phyloP scores from a whole-genome alignment of 768 basidiomycete species.

The Lentinula raphanica region DNA sequence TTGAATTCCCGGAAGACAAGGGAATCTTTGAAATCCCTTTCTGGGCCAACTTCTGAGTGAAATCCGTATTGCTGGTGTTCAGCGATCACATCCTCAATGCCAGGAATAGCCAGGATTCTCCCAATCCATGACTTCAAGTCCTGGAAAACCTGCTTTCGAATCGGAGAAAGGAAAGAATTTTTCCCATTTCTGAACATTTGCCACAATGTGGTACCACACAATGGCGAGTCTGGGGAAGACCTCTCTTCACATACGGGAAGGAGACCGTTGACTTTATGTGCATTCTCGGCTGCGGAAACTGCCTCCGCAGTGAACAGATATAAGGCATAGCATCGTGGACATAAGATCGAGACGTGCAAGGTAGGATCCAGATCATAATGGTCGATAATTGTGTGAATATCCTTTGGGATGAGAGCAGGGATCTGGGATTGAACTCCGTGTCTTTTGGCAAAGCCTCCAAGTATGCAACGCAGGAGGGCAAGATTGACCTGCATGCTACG shows the following conservation, averaged over 20 bases:
- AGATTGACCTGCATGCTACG: neutral
- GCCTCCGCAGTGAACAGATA: neutral
- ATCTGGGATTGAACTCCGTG: neutral
- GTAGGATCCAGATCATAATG: neutral
- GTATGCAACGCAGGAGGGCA: neutral
- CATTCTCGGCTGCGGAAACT: neutral
- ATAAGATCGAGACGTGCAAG: neutral
- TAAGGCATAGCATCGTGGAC: neutral
- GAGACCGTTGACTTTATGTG: neutral
- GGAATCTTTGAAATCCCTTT: neutral
- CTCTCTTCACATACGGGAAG: neutral
- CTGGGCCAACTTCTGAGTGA: no score
- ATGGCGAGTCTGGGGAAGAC: neutral
- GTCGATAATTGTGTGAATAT: neutral
- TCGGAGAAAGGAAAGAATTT: neutral
- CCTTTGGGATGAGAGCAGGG: neutral
- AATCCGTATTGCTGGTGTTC: neutral
- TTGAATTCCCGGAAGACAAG: constrained; percentile 4
- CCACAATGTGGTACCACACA: neutral
- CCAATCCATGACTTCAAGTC: constrained; percentile 1
- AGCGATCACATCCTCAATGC: neutral
- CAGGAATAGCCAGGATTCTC: neutral
- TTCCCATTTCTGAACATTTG: neutral
- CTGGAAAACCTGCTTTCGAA: neutral
- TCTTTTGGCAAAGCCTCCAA: no score